Conservation (phyloP, 345 rosid genomes). For the Rhodamnia argentea region DNA sequence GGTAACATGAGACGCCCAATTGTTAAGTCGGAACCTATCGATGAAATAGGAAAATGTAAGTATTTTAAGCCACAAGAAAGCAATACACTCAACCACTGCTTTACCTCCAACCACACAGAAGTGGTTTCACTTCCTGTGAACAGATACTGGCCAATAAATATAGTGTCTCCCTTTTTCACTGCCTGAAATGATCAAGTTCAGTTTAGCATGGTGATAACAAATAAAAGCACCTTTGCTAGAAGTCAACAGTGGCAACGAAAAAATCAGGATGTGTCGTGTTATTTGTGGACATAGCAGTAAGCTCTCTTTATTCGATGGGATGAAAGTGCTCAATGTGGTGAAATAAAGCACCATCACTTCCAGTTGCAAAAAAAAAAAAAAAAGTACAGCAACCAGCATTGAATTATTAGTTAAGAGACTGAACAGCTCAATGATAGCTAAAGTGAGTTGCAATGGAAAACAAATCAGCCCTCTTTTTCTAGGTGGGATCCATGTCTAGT, state of each 20-base stretch:
- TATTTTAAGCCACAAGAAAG: background rate
- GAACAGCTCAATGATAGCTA: background rate
- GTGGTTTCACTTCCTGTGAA: conserved; percentile 69
- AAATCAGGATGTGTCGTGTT: background rate
- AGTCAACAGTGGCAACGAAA: background rate
- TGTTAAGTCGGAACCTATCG: background rate
- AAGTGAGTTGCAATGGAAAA: background rate
- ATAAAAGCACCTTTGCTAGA: background rate
- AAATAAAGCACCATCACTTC: background rate
- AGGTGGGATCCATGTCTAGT: background rate
- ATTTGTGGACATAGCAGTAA: background rate
- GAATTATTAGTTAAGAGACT: background rate
- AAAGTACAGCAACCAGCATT: background rate
- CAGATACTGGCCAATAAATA: conserved; percentile 63
- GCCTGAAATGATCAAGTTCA: conserved; percentile 29
- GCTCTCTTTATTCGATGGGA: background rate
- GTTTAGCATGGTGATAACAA: background rate
- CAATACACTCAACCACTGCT: background rate
- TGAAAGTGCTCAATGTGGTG: background rate
- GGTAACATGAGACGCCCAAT: background rate
- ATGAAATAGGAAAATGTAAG: background rate
- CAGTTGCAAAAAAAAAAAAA: background rate
- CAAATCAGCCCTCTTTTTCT: background rate
- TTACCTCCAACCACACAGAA: conserved; percentile 69
- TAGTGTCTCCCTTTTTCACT: conserved; percentile 59